These are phyloP conservation scores for Chalciporus pseudorubinellus DNA, from an alignment of 768 basidiomycete species.

Conservation along the genomic window DNA sequence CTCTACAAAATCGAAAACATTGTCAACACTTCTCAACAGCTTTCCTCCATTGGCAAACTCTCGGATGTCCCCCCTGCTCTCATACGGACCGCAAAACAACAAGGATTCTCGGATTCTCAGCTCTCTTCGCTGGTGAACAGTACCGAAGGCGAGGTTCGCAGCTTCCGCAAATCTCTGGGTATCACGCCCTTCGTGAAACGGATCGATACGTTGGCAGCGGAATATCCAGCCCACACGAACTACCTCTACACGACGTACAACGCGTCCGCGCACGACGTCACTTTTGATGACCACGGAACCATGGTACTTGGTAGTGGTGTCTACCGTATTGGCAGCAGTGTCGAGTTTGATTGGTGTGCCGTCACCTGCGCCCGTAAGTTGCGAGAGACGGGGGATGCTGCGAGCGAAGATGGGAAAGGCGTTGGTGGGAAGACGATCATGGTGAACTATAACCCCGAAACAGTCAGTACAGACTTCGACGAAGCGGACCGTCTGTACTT, in stretches of 20 bases:
- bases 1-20: slow-evolving; percentile 99
- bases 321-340: slow-evolving; percentile 96
- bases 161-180: slow-evolving; percentile 78
- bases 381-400: slow-evolving; percentile 68
- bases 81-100: slow-evolving; percentile 84
- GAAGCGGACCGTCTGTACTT: slow-evolving; percentile 99
- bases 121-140: slow-evolving; percentile 78
- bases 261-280: slow-evolving; percentile 91
- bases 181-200: slow-evolving; percentile 98
- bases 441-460: slow-evolving; percentile 99
- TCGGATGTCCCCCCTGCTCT: slow-evolving; percentile 70
- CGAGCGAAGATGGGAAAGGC: slow-evolving; percentile 12
- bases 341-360: slow-evolving; percentile 99
- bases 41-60: slow-evolving; percentile 70
- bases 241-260: slow-evolving; percentile 99
- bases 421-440: slow-evolving; percentile 81
- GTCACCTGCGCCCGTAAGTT: slow-evolving; percentile 95
- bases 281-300: slow-evolving; percentile 95
- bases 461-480: slow-evolving; percentile 98
- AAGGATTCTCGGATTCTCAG: slow-evolving; percentile 94
- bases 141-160: slow-evolving; percentile 77
- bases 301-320: slow-evolving; percentile 99
- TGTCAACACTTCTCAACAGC: slow-evolving; percentile 76
- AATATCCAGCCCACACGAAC: slow-evolving; percentile 98
- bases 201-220: slow-evolving; percentile 98